Evolutionary conservation across 495 filamentous ascomycete species (phyloP), one percentile per base, ranked within the genome.

Genomic region (Penicillium canariense): DNA sequence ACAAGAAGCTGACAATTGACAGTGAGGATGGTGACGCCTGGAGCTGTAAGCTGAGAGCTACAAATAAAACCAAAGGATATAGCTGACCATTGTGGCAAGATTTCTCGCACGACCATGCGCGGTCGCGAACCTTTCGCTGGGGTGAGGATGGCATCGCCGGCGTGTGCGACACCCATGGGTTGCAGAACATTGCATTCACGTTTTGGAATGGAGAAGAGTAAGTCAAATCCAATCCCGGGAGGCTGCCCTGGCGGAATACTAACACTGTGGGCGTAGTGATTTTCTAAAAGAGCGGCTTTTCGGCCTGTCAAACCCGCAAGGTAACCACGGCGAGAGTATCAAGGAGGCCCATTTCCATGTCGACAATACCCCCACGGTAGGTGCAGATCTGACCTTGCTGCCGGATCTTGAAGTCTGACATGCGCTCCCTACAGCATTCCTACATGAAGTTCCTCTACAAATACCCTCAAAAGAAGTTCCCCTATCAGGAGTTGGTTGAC

Each of bases 381-480:
- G 55, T 54, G 6, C 12, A 17, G 28, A 2, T 22, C 5, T 25
- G 23, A 10, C 17, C 14, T 2, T 38, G 23, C 17, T 32, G 18
- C 27, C 7, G 31, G 28, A 14, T 8, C 9, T 34, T 22, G 5
- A 6, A 46, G 23, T 52, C 50, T 58, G 23, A 58, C 51, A 25
- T 27, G 65, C 55, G 68, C 54, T 27, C 15, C 32, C 25, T 27
- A 20, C 38, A 91, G 87, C 93, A 97, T 72, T 96, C 93, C 18
- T 97, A 97, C 76, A 97, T 97, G 93, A 97, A 97, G 70, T 94
- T 83, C 62, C 85, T 96, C 57, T 97, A 97, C 81, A 97, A 97
- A 70, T 96, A 96, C 61, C 93, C 93, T 0, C 93, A 97, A 74
- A 79, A 80, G 62, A 83, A 86, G 42, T 97, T 97, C 60, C 93